These are phyloP conservation scores for Poterioochromonas sp. DNA, from an alignment of 352 stramenopile genomes.

Conservation along the genomic window DNA sequence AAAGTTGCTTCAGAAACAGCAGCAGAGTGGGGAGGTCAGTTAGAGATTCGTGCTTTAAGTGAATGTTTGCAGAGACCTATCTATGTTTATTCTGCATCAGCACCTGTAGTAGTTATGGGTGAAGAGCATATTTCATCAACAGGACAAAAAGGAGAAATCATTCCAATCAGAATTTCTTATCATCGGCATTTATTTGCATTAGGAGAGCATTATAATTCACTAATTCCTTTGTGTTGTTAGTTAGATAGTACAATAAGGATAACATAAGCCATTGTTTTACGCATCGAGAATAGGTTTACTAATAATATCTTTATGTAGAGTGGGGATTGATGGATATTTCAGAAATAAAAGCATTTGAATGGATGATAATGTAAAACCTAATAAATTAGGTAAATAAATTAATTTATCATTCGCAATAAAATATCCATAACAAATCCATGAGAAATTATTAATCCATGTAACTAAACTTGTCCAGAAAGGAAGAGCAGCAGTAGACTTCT, in stretches of 20 bases:
- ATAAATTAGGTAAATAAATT: not conserved
- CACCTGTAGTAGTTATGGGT: not conserved
- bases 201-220: not conserved
- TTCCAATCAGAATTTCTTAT: not conserved
- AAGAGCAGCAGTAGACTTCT: not conserved
- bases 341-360: conserved; percentile 11
- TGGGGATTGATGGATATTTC: no score
- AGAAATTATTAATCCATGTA: not conserved
- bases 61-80: conserved; percentile 72
- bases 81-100: conserved; percentile 46
- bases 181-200: not conserved
- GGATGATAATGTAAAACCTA: not conserved
- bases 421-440: not conserved
- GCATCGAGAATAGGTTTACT: no score
- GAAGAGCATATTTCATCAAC: no score
- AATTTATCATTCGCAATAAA: not conserved
- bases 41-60: conserved; percentile 83
- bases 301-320: no score
- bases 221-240: no score
- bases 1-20: conserved; percentile 63
- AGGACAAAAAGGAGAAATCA: no score
- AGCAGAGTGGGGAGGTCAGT: conserved; percentile 89
- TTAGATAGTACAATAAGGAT: no score
- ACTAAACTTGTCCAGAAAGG: conserved; percentile 7
- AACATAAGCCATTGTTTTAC: no score